Conservation (phyloP, 2,329 filamentous ascomycete genomes). For the Epichloe typhina region DNA sequence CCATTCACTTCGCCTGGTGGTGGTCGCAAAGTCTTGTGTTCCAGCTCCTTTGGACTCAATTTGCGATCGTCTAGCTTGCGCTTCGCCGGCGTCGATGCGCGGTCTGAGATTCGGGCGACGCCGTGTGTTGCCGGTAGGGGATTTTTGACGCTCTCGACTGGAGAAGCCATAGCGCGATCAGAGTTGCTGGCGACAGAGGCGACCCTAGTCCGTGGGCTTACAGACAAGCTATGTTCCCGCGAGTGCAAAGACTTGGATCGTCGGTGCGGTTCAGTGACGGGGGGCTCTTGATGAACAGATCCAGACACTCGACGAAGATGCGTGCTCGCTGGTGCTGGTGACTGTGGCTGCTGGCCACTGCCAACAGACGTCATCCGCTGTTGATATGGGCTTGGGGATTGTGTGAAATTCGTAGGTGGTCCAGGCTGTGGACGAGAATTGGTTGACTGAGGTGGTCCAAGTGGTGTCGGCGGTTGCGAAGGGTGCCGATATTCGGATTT, state of each 20-base stretch:
- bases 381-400: slow-evolving; percentile 47
- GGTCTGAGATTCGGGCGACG: slow-evolving; percentile 18
- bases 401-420: slow-evolving; percentile 30
- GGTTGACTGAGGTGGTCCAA: slow-evolving; percentile 34
- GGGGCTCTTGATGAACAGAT: slow-evolving; percentile 29
- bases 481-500: slow-evolving; percentile 31
- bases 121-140: slow-evolving; percentile 11
- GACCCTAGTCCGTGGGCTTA: slow-evolving; percentile 64
- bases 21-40: slow-evolving; percentile 33
- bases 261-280: slow-evolving; percentile 28
- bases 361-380: slow-evolving; percentile 27
- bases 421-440: slow-evolving; percentile 23
- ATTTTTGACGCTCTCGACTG: slow-evolving; percentile 16
- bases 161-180: slow-evolving; percentile 13
- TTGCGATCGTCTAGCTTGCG: slow-evolving; percentile 27
- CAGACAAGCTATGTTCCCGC: slow-evolving; percentile 56
- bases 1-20: slow-evolving; percentile 38
- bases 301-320: slow-evolving; percentile 22
- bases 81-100: slow-evolving; percentile 25
- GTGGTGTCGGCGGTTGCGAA: slow-evolving; percentile 42
- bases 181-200: slow-evolving; percentile 35
- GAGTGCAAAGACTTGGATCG: slow-evolving; percentile 45
- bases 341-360: slow-evolving; percentile 19
- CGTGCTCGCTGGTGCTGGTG: slow-evolving; percentile 13
- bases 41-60: slow-evolving; percentile 36